Conservation (phyloP, 2,329 filamentous ascomycete species). For the Ceratocystis huliohia region DNA sequence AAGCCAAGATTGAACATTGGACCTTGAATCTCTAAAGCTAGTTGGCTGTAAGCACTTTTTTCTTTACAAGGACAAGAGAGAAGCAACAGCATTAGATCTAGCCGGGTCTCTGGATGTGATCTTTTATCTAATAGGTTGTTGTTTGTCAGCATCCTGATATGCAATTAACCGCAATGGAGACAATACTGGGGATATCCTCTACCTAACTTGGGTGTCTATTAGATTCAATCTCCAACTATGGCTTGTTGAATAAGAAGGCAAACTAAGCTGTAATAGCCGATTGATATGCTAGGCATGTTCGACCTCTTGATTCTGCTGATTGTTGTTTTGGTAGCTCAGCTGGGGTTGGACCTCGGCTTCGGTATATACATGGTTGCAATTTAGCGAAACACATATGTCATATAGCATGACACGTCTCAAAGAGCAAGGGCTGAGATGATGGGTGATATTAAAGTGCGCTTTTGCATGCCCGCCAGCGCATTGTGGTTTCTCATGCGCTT, state of each 20-base stretch:
- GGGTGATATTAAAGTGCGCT: not conserved
- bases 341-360: not conserved
- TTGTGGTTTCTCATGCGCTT: not conserved
- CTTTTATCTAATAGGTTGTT: too few species aligned
- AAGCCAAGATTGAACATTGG: not conserved
- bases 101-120: too few species aligned
- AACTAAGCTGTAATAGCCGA: too few species aligned
- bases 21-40: too few species aligned
- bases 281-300: too few species aligned
- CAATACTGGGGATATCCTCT: too few species aligned
- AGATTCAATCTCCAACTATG: not conserved
- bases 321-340: not conserved
- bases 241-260: too few species aligned
- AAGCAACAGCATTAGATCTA: too few species aligned
- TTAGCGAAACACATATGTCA: not conserved
- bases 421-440: not conserved
- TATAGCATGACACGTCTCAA: conserved; percentile 2
- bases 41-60: too few species aligned
- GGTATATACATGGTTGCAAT: not conserved
- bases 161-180: not conserved
- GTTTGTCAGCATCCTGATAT: not conserved
- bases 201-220: not conserved
- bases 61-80: too few species aligned
- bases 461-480: not conserved
- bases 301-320: not conserved